Evolutionary conservation across 2,329 filamentous ascomycete species (phyloP).

Genomic region (Colletotrichum costaricense): DNA sequence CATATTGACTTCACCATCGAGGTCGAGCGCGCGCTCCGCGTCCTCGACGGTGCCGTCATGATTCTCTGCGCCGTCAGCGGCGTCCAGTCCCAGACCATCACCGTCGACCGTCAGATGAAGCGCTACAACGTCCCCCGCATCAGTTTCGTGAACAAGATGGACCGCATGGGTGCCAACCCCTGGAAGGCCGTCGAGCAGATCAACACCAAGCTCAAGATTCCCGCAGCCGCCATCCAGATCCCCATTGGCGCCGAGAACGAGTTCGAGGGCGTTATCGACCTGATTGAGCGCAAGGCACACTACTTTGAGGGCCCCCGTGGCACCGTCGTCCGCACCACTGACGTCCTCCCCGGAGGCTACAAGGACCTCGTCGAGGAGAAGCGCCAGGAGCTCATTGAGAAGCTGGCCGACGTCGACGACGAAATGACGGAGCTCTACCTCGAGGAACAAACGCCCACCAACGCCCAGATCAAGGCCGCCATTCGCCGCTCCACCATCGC

Average conservation of each 20-base stretch:
- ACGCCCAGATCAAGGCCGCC: conserved; percentile 88
- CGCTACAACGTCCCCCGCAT: conserved; percentile 96
- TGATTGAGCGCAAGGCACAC: conserved; percentile 91
- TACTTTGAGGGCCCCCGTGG: conserved; percentile 91
- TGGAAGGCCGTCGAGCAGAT: conserved; percentile 99
- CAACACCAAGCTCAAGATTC: conserved; percentile 93
- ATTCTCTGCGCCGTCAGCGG: conserved; percentile 97
- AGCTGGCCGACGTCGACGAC: conserved; percentile 95
- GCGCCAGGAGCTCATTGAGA: conserved; percentile 88
- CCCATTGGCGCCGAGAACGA: conserved; percentile 93
- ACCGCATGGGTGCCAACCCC: conserved; percentile 97
- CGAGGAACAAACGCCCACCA: conserved; percentile 83
- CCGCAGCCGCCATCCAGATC: conserved; percentile 92
- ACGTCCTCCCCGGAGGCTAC: conserved; percentile 86
- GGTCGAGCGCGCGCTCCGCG: conserved; percentile 93
- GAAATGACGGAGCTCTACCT: conserved; percentile 96
- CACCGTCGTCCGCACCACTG: conserved; percentile 78
- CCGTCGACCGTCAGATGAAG: conserved; percentile 98
- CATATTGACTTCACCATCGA: conserved; percentile 99
- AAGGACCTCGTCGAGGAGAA: conserved; percentile 83
- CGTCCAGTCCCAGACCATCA: conserved; percentile 98
- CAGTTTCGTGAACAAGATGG: conserved; percentile 99
- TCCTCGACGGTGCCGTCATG: conserved; percentile 97
- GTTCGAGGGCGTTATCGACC: conserved; percentile 91
- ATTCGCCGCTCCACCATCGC: conserved; percentile 91